Evolutionary conservation across 305 asterid species (phyloP), one percentile per base, ranked within the genome.

Genomic region (Fraxinus sp.): DNA sequence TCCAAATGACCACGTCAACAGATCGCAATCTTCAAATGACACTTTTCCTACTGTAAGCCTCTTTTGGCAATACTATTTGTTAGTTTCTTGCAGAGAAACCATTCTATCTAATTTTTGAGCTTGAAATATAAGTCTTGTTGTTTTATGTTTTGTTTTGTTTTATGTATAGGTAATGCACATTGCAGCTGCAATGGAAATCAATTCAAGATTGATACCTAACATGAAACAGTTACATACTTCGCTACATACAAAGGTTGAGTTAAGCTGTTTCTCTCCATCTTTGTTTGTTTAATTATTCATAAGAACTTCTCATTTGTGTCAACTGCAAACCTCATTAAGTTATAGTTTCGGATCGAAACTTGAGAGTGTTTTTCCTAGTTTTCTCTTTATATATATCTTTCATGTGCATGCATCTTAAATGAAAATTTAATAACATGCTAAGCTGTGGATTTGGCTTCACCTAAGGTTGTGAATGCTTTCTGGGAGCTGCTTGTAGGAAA

Each of bases 11-110:
- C 99, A 95, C 71, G 98, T 95, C 78, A 95, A 95, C 86, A 89
- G 97, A 82, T 95, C 99, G 59, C 98, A 95, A 86, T 95, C 99
- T 88, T 95, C 99, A 66, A 95, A 95, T 80, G 99, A 95, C 86
- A 95, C 99, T 30, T 94, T 95, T 87, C 98, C 99, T 30, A 94
- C 98, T 16, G 99, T 95, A 87, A 90, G 98, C 78, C 80, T 80
- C 84, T 73, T 74, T 35, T 72, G 41, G 85, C 52, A 85, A 74
- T 24, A 64, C 82, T 62, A 64, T 59, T 68, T 28, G 57, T 13
- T 39, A 78, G 62, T 49, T 52, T 11, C 66, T 55, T 84, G 72
- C 76, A 9, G 41, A 72, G 28, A 72, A 30, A 32, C 26, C 28
- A 0, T n/a, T 33, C 24, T 72, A 52, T 78, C 66, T 44, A 64